Percentiles rank a stretch among this genome's conserved stretches.
Conservation (phyloP, 164 flowering plant species). For the Vitis cinerea region DNA sequence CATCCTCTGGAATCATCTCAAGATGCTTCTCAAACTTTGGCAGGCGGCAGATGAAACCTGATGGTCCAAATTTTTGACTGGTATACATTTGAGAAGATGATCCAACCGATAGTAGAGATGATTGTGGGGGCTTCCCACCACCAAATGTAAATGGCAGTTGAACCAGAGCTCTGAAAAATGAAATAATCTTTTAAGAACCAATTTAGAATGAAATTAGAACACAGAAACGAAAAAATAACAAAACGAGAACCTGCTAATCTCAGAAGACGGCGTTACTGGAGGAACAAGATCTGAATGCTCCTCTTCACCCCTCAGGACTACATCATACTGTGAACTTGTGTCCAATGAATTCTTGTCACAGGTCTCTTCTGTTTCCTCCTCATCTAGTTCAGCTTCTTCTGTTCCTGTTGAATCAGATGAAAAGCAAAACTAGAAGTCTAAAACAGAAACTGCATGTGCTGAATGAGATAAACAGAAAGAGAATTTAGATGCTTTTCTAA, state of each 20-base stretch:
- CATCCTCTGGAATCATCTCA: slow-evolving; percentile 12
- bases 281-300: slow-evolving; percentile 5
- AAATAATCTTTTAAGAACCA: not conserved
- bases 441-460: not conserved
- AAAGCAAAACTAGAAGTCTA: not conserved
- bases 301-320: not conserved
- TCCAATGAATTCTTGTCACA: slow-evolving; percentile 8
- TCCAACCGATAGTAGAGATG: slow-evolving; percentile 9
- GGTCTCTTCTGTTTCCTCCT: slow-evolving; percentile 4
- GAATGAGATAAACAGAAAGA: not conserved
- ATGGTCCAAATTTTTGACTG: slow-evolving; percentile 5
- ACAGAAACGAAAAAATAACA: not conserved
- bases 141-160: slow-evolving; percentile 4
- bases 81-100: slow-evolving; percentile 5
- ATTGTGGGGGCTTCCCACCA: slow-evolving; percentile 18
- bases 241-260: slow-evolving; percentile 16
- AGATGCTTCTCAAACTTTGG: slow-evolving; percentile 8
- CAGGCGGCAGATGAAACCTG: not conserved
- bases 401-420: slow-evolving; percentile 8
- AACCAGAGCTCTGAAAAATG: slow-evolving; percentile 11
- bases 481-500: not conserved
- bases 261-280: slow-evolving; percentile 5
- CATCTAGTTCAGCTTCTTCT: slow-evolving; percentile 11
- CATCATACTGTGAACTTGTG: not conserved
- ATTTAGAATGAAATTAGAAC: not conserved